These are phyloP conservation scores for Tylopilus sp. DNA, from an alignment of 768 basidiomycete genomes.

Conservation along the genomic window DNA sequence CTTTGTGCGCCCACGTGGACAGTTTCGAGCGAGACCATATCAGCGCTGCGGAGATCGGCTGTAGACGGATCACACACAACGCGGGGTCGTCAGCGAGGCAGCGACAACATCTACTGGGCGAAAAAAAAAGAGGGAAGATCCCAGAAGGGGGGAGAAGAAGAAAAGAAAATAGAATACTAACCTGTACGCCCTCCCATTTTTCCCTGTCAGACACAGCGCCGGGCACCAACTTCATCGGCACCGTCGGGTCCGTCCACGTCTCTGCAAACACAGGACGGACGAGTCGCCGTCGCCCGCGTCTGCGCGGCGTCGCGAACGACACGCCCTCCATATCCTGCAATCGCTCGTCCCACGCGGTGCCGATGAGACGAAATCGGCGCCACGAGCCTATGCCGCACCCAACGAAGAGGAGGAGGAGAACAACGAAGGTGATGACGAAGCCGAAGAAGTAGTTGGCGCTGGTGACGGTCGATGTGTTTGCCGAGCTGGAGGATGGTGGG, in stretches of 20 bases:
- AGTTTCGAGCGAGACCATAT: slow-evolving; percentile 16
- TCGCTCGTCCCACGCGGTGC: slow-evolving; percentile 19
- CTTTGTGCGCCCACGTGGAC: background rate
- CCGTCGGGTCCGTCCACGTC: slow-evolving; percentile 12
- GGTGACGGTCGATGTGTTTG: slow-evolving; percentile 1
- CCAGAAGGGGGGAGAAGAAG: no score
- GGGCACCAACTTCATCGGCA: background rate
- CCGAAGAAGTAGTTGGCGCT: slow-evolving; percentile 33
- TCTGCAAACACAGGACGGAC: slow-evolving; percentile 20
- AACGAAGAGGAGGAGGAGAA: slow-evolving; percentile 45
- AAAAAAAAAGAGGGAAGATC: no score
- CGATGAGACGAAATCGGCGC: slow-evolving; percentile 30
- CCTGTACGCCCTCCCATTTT: slow-evolving; percentile 23
- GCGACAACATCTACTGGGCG: no score
- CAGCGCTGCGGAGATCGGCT: slow-evolving; percentile 25
- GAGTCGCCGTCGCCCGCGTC: slow-evolving; percentile 16
- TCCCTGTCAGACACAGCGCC: background rate
- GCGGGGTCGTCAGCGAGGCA: no score
- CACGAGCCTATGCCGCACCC: slow-evolving; percentile 49
- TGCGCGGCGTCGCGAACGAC: slow-evolving; percentile 1
- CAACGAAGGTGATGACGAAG: slow-evolving; percentile 32
- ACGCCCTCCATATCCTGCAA: slow-evolving; percentile 15
- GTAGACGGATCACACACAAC: no score
- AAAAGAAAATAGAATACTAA: slow-evolving; percentile 5
- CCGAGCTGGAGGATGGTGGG: background rate